Conservation (phyloP, 495 filamentous ascomycete genomes). For the Acidiella bohemica region DNA sequence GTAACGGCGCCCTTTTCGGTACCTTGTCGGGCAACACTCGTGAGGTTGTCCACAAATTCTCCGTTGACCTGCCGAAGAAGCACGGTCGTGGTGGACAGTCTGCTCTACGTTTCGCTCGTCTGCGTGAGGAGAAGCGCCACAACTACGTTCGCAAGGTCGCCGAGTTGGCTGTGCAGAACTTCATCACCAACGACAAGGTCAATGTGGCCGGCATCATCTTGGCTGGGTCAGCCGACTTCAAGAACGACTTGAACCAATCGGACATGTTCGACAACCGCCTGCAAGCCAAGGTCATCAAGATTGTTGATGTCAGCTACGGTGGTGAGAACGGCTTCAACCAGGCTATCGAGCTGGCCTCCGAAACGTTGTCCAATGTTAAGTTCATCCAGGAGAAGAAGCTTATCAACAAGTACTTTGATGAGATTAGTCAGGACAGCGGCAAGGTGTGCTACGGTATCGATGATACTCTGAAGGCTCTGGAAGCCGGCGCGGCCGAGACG, state of each 20-base stretch:
- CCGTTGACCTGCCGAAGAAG: constrained; percentile 96
- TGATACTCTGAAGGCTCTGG: constrained; percentile 93
- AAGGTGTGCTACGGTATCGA: constrained; percentile 96
- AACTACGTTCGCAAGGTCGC: constrained; percentile 99
- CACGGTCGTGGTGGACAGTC: constrained; percentile 99
- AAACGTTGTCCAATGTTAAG: constrained; percentile 98
- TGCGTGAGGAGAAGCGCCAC: constrained; percentile 98
- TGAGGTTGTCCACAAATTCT: constrained; percentile 94
- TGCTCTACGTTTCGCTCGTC: constrained; percentile 94
- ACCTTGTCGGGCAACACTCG: constrained; percentile 93
- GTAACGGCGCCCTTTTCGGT: constrained; percentile 92
- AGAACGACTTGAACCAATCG: constrained; percentile 95
- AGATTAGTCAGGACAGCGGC: constrained; percentile 93
- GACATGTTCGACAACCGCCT: constrained; percentile 92
- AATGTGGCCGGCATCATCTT: constrained; percentile 91
- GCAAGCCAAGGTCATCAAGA: constrained; percentile 91
- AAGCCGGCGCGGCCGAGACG: constrained; percentile 85
- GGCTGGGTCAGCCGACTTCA: constrained; percentile 97
- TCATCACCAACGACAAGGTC: constrained; percentile 93
- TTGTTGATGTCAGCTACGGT: constrained; percentile 96
- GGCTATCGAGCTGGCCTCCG: constrained; percentile 84
- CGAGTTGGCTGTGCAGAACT: constrained; percentile 94
- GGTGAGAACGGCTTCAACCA: constrained; percentile 99
- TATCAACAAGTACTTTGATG: constrained; percentile 95
- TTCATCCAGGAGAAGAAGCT: constrained; percentile 99